A percentile compares a stretch with the other conserved stretches of the same genome.
phyloP scores from a whole-genome alignment of 441 rosid species.

The Isatis lusitanica region DNA sequence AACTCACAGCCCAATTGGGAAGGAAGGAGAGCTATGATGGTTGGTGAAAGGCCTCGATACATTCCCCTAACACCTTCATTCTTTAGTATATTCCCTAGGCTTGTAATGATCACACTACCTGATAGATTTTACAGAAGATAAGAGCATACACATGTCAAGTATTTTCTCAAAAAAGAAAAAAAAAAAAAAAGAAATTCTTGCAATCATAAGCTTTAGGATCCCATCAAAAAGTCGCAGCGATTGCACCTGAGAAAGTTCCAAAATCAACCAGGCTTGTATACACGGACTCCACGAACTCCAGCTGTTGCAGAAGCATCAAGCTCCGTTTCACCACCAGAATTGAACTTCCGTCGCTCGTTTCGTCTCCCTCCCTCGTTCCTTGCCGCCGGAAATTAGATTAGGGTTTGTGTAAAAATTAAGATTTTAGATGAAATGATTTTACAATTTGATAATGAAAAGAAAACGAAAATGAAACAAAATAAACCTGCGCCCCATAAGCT shows the following conservation, averaged over 20 bases:
- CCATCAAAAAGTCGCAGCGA: constrained; percentile 72
- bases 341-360: no score
- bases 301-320: no score
- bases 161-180: not conserved
- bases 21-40: constrained; percentile 87
- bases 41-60: constrained; percentile 96
- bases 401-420: no score
- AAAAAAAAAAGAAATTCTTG: not conserved
- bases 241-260: constrained; percentile 58
- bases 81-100: constrained; percentile 58
- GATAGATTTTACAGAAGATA: constrained; percentile 9
- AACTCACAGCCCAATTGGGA: constrained; percentile 95
- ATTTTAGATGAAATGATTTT: no score
- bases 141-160: not conserved
- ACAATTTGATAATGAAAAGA: no score
- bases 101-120: constrained; percentile 80
- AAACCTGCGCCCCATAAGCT: no score
- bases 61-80: constrained; percentile 79
- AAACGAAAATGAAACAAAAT: no score
- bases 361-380: no score
- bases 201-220: not conserved
- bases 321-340: no score
- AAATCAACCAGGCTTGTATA: no score
- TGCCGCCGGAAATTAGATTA: no score
- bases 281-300: no score